Conservation (phyloP, 2,329 filamentous ascomycete genomes). For the Acrocalymma vagum region DNA sequence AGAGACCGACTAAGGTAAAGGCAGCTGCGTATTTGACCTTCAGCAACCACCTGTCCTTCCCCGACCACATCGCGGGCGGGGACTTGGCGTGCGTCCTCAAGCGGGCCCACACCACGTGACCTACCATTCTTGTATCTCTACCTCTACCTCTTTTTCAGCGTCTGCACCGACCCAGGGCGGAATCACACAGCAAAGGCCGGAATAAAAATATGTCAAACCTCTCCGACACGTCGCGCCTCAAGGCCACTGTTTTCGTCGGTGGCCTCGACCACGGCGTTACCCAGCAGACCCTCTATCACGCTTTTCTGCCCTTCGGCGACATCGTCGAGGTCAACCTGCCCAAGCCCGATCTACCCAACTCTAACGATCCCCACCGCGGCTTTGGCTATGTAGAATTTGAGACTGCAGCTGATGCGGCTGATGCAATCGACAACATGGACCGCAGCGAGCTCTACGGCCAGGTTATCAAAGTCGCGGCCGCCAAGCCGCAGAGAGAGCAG, state of each 20-base stretch:
- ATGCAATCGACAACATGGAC: conserved; percentile 99
- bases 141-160: conserved; percentile 2
- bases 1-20: no score
- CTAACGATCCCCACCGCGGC: conserved; percentile 82
- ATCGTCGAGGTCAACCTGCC: conserved; percentile 91
- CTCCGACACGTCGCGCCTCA: conserved; percentile 84
- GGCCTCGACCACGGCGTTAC: conserved; percentile 85
- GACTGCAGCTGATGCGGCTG: conserved; percentile 81
- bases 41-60: conserved; percentile 47
- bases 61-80: conserved; percentile 33
- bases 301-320: conserved; percentile 96
- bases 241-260: conserved; percentile 91
- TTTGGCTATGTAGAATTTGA: conserved; percentile 98
- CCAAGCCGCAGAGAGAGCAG: conserved; percentile 89
- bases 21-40: conserved; percentile 36
- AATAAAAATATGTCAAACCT: conserved; percentile 59
- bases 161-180: not conserved
- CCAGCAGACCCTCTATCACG: conserved; percentile 78
- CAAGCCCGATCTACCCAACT: conserved; percentile 83
- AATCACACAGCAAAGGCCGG: no score
- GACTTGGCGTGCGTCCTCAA: conserved; percentile 4
- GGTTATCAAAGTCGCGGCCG: conserved; percentile 89
- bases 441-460: conserved; percentile 93
- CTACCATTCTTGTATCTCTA: no score
- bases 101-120: conserved; percentile 24